Base-by-base conservation (phyloP, 2,329 filamentous ascomycete genomes). In the Penicillium nordicum region DNA sequence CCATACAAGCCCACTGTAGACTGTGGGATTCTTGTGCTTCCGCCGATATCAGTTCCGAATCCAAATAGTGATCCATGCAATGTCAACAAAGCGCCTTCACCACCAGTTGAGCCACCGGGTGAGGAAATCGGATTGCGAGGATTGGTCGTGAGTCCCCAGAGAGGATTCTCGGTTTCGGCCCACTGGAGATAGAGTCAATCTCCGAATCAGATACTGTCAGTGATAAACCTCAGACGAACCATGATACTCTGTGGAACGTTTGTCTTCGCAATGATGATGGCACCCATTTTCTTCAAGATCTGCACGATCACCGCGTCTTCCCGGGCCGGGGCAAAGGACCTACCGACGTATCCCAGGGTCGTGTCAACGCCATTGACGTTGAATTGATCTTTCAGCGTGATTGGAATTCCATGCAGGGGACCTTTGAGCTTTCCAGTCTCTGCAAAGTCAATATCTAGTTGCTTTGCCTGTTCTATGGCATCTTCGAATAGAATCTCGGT, bases 381-480 rank as follows among this genome's bases (percentile, higher is more conserved):
- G 69, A 87, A 87, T 14, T 84, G 82, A 50, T 87, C 85, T 66
- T 87, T 87, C 12, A 85, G 63, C 6, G 76, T 80, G 53, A 85
- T 75, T 0, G 82, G 82, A 3, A 85, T 67, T 0, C 81, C 83
- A 66, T 83, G 82, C 11, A 81, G 61, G 21, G 79, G 74, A 3
- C 82, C 81, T 62, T 81, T 75, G 14, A 77, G 62, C 61, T 76
- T 74, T 5, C 75, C 75, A 0, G 65, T 68, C 29, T 57, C 52
- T 29, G 58, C 55, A 29, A 67, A 73, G 3, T 65, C 54, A 14
- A 27, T 27, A 55, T 75, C 73, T 12, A 75, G 61, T 1, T 57
- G 46, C 34, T 57, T 65, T n/a, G 73, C 72, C 41, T 73, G 63
- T 12, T 56, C 36, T 38, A 75, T 45, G 10, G 72, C 72, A 36